Conservation (phyloP, 2,329 filamentous ascomycete genomes). For the Madurella fahalii region DNA sequence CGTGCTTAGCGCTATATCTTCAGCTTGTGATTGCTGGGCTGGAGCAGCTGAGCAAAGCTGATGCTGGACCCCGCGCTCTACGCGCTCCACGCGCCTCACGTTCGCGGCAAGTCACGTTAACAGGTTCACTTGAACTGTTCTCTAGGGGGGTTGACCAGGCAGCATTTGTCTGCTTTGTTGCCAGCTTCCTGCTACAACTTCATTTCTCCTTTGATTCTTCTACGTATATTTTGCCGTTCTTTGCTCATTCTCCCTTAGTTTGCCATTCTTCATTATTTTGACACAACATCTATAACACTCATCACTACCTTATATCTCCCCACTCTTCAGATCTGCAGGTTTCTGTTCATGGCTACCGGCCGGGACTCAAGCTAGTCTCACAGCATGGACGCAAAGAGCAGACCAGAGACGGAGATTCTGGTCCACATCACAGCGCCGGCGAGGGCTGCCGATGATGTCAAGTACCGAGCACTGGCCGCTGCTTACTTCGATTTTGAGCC, state of each 20-base stretch:
- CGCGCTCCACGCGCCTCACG: too few relatives aligned
- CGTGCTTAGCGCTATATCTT: too few relatives aligned
- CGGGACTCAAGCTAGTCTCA: not conserved
- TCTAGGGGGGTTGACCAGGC: not conserved
- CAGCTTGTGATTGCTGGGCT: too few relatives aligned
- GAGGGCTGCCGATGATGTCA: conserved; percentile 43
- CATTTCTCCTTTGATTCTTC: not conserved
- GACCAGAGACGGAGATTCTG: conserved; percentile 47
- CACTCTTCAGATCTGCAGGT: not conserved
- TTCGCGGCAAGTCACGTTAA: too few relatives aligned
- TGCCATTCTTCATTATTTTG: not conserved
- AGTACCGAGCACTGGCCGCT: conserved; percentile 46
- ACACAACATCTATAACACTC: too few relatives aligned
- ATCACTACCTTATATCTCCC: not conserved
- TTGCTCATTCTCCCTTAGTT: too few relatives aligned
- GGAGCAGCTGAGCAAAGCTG: too few relatives aligned
- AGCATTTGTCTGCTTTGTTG: conserved; percentile 1
- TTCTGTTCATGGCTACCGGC: not conserved
- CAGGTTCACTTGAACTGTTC: not conserved
- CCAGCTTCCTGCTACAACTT: not conserved
- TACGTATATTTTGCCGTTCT: not conserved
- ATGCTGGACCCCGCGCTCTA: too few relatives aligned
- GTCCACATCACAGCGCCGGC: conserved; percentile 53
- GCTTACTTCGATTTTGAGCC: conserved; percentile 50
- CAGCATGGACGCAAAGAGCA: conserved; percentile 16